phyloP scores from a whole-genome alignment of 495 filamentous ascomycete species.

The Penicillium canariense region DNA sequence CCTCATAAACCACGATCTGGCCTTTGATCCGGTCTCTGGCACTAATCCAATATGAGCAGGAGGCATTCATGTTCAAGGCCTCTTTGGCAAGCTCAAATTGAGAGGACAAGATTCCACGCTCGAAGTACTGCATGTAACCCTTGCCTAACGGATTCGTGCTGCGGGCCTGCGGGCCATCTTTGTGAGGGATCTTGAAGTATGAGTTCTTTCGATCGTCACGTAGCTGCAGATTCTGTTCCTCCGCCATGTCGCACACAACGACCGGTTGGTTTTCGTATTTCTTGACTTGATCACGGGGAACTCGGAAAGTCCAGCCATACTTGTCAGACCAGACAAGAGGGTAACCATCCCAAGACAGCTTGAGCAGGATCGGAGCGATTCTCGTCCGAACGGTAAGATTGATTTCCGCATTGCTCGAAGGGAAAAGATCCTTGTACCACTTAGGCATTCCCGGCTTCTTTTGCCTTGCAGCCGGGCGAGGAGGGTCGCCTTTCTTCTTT shows the following conservation, averaged over 20 bases:
- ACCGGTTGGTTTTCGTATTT: slow-evolving; percentile 70
- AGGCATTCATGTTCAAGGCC: slow-evolving; percentile 96
- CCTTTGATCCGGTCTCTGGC: slow-evolving; percentile 87
- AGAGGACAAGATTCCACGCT: slow-evolving; percentile 80
- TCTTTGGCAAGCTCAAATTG: slow-evolving; percentile 88
- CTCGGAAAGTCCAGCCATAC: slow-evolving; percentile 87
- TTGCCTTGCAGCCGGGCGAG: slow-evolving; percentile 74
- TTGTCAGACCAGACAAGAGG: slow-evolving; percentile 91
- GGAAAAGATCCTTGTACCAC: slow-evolving; percentile 93
- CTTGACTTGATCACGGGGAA: slow-evolving; percentile 59
- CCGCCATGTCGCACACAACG: slow-evolving; percentile 67
- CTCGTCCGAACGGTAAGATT: slow-evolving; percentile 83
- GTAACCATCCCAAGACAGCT: slow-evolving; percentile 82
- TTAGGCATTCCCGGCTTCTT: slow-evolving; percentile 92
- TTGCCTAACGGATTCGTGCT: slow-evolving; percentile 88
- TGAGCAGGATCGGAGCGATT: slow-evolving; percentile 81
- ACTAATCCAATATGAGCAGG: slow-evolving; percentile 98
- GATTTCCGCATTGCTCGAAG: slow-evolving; percentile 60
- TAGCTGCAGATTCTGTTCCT: slow-evolving; percentile 63
- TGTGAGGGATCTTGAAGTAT: slow-evolving; percentile 96
- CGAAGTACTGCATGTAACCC: slow-evolving; percentile 84
- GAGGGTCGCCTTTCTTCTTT: slow-evolving; percentile 79
- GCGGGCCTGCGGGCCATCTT: slow-evolving; percentile 82
- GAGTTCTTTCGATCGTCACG: slow-evolving; percentile 61
- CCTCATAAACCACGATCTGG: slow-evolving; percentile 88